Evolutionary conservation across 2,329 filamentous ascomycete genomes (phyloP), one percentile per base, ranked within the genome.

Genomic region (Daldinia eschscholtzii): DNA sequence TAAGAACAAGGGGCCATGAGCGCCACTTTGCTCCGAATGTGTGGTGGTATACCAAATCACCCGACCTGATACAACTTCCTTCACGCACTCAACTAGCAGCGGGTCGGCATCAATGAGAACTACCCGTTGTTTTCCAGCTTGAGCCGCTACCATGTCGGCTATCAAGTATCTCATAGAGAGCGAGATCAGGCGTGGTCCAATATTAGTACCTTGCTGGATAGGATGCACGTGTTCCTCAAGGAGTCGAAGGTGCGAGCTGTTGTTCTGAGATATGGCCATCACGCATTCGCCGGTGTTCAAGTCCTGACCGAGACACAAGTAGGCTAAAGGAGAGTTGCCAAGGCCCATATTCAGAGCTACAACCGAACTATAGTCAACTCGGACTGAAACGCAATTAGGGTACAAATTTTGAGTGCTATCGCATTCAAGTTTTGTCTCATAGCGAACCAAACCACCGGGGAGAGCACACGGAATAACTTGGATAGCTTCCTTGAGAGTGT

Each of bases 321-420:
- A 76, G 0, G 62, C 65, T 1, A 70, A 67, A 5, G 35, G 13
- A 0, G 37, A 20, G 1, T 4, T 5, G 15, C 42, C 71, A 1
- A 79, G 48, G 23, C 70, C 74, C 18, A 81, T 15, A 26, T 70
- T 75, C n/a, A 81, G n/a, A 0, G 76, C 69, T 12, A 76, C 70
- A 0, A 75, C 72, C 0, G 77, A 80, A 73, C 82, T 83, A 73
- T 81, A 83, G 20, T 79, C 71, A 0, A 82, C 80, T 37, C 77
- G 74, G 20, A 81, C 74, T 2, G 61, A 18, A 7, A 71, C 62
- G 23, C 68, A 39, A 20, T 60, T 64, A 0, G 41, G 35, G 2
- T 41, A 6, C 10, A 39, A 26, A 7, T 65, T 12, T 46, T 18
- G 39, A 20, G 26, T 6, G 42, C 20, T 37, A 1, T 30, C 50